Percentiles rank a stretch among this genome's conserved stretches.
phyloP scores from a whole-genome alignment of 2,329 filamentous ascomycete genomes.

The Fusarium pilosicola region DNA sequence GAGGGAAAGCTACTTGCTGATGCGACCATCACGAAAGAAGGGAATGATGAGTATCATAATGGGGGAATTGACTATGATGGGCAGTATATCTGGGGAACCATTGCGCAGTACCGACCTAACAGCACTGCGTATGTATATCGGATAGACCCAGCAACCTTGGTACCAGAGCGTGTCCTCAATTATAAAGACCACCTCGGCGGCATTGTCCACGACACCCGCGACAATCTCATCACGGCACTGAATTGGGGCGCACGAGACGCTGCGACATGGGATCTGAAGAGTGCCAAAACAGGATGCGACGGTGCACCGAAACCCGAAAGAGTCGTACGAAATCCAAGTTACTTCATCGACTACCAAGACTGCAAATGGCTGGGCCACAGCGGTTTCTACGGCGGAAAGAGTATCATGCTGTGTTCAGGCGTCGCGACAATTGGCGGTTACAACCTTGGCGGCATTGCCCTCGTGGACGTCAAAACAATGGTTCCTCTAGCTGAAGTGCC shows the following conservation, averaged over 20 bases:
- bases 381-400: constrained; percentile 47
- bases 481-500: constrained; percentile 57
- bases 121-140: constrained; percentile 56
- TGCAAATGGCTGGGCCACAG: constrained; percentile 61
- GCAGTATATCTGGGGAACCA: constrained; percentile 56
- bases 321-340: constrained; percentile 51
- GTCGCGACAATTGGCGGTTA: constrained; percentile 51
- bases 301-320: constrained; percentile 25
- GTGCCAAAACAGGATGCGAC: constrained; percentile 24
- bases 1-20: constrained; percentile 56
- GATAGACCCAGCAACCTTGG: constrained; percentile 51
- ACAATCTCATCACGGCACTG: constrained; percentile 51
- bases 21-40: constrained; percentile 53
- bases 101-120: constrained; percentile 60
- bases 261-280: constrained; percentile 48
- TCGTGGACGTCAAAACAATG: constrained; percentile 59
- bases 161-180: constrained; percentile 49
- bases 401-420: constrained; percentile 60
- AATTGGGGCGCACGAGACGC: constrained; percentile 60
- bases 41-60: constrained; percentile 56
- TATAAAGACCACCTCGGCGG: constrained; percentile 58
- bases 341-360: constrained; percentile 62
- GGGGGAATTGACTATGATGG: constrained; percentile 62
- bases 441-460: constrained; percentile 56
- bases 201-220: constrained; percentile 53